These are phyloP conservation scores for Primulina eburnea DNA, from an alignment of 257 asterid genomes.

Conservation along the genomic window DNA sequence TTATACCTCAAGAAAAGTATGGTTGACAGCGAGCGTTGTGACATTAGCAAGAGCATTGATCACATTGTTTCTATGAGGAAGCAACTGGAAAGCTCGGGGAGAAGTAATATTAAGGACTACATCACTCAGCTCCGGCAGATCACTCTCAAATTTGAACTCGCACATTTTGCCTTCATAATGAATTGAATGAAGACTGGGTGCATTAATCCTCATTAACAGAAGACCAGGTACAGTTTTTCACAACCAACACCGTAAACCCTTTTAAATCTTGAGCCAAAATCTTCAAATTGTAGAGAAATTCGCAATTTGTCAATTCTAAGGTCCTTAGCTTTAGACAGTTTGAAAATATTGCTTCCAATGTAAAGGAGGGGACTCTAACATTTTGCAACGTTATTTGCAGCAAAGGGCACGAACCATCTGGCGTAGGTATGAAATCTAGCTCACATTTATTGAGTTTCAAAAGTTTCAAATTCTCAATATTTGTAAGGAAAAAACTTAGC, in stretches of 20 bases:
- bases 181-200: slow-evolving; percentile 18
- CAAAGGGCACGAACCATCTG: slow-evolving; percentile 20
- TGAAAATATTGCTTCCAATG: neutral
- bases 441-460: slow-evolving; percentile 33
- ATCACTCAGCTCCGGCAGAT: neutral
- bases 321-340: slow-evolving; percentile 20
- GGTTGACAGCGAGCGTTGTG: slow-evolving; percentile 8
- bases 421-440: neutral
- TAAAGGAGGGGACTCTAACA: neutral
- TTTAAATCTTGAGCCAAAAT: neutral
- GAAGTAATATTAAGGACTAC: slow-evolving; percentile 21
- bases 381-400: slow-evolving; percentile 18
- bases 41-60: slow-evolving; percentile 15
- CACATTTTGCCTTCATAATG: slow-evolving; percentile 31
- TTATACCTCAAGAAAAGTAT: slow-evolving; percentile 39
- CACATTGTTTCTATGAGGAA: neutral
- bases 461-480: neutral
- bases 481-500: slow-evolving; percentile 3
- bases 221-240: slow-evolving; percentile 22
- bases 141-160: slow-evolving; percentile 16
- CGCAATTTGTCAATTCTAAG: slow-evolving; percentile 1
- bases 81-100: slow-evolving; percentile 16
- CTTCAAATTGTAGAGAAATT: neutral
- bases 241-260: slow-evolving; percentile 19
- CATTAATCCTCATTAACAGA: neutral